Percentiles rank a stretch among this genome's conserved stretches.
Evolutionary conservation across 176 grass and related monocot species (phyloP).

Genomic region (Bromus sterilis): DNA sequence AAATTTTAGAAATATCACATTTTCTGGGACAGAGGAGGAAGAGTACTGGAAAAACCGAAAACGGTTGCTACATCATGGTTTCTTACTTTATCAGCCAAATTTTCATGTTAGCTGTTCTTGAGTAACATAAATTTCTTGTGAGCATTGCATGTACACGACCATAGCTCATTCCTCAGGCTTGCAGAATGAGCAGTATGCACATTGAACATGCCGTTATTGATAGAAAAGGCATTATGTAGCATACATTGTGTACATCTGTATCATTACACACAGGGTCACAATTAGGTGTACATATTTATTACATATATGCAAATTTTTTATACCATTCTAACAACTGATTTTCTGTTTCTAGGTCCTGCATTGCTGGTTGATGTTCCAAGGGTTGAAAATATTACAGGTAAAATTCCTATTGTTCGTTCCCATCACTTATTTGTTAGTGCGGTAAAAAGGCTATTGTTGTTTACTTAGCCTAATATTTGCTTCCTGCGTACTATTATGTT

Average conservation of each 20-base stretch:
- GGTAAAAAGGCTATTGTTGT: neutral
- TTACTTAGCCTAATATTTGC: neutral
- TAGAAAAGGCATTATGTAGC: neutral
- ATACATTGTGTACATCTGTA: neutral
- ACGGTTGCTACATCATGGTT: neutral
- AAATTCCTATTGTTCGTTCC: neutral
- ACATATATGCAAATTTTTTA: neutral
- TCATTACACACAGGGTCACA: neutral
- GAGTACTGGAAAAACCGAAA: neutral
- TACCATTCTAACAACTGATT: neutral
- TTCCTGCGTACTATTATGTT: neutral
- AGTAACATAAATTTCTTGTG: neutral
- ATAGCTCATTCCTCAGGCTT: neutral
- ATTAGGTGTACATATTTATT: neutral
- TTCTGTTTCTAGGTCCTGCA: constrained; percentile 22
- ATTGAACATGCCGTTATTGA: neutral
- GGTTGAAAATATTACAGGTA: constrained; percentile 47
- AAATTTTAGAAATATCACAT: neutral
- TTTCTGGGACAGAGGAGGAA: neutral
- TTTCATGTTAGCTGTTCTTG: neutral
- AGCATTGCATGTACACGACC: neutral
- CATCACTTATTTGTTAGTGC: neutral
- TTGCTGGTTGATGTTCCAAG: constrained; percentile 51
- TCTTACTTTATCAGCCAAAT: neutral
- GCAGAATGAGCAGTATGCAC: neutral